Evolutionary conservation across 2,329 filamentous ascomycete genomes (phyloP), one percentile per base, ranked within the genome.

Genomic region (Fusarium sp.): DNA sequence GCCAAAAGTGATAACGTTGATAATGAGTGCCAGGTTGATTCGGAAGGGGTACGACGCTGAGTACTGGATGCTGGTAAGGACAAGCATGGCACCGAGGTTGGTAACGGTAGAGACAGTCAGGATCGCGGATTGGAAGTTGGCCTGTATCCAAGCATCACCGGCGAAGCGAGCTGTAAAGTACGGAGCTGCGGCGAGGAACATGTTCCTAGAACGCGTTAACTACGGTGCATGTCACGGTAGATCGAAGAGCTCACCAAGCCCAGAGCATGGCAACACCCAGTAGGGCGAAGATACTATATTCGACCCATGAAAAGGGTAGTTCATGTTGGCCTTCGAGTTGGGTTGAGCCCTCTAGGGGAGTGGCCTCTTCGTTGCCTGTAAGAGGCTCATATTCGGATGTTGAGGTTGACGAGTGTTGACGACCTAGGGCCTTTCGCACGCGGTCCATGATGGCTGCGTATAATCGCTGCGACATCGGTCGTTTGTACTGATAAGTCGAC

Each of bases 231-330:
- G 11, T 52, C 54, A 53, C 26, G 8, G n/a, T 49, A 18, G 12
- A 16, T 7, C 34, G 21, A 23, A 28, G 23, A 48, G 45, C 88
- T 73, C 87, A 97, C 95, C 95, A 98, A 58, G 95, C 94, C 95
- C 95, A 98, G 45, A 98, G 86, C 96, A 98, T 98, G 54, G 94
- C 93, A 59, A 97, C 86, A 52, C 96, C 96, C 26, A 98, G 84
- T 52, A 97, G 82, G 58, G 91, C 84, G 80, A 98, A 98, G 77
- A 97, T 90, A 73, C 81, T 83, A 81, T 98, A 99, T 78, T 97
- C 93, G 37, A 93, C 77, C 89, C 92, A 94, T 67, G 93, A 97
- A 82, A 97, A 97, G 19, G 84, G 84, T 34, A 81, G 75, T 37
- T 83, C 81, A 18, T 82, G 75, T 41, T 81, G 75, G 21, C 73